Base-by-base conservation (phyloP, 805 yeast genomes). In the Blastobotrys peoriensis region DNA sequence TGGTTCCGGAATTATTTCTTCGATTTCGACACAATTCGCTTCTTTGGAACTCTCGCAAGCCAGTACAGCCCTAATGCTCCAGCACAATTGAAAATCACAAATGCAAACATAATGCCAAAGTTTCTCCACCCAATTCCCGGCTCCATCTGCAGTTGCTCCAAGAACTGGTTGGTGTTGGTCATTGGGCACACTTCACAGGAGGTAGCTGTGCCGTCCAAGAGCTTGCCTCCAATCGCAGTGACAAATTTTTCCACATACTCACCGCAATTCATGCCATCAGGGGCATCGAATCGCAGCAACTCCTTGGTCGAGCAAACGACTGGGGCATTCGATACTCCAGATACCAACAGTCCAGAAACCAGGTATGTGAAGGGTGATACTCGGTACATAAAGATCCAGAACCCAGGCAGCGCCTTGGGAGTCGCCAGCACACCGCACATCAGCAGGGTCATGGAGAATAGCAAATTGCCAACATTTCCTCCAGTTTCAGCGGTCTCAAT, bases 331-430 rank as follows among this genome's bases (percentile, higher is more conserved):
- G 51, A 71, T 52, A 81, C 63, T 50, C 79, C 84, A 41, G 74
- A 66, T 34, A 78, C 64, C 44, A 81, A 60, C 54, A 77, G 61
- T 36, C 78, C 80, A 16, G 70, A 66, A 43, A 83, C 67, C 66
- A 81, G 71, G 54, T 83, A 84, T 1, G 87, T 79, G 50, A 81
- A 66, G 15, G 93, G 91, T 19, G 82, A 77, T 16, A 70, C 74
- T 59, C 88, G 70, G 70, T 82, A 83, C 86, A 83, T 79, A 70
- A 82, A 83, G 36, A 74, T 68, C 88, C 89, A 81, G 70, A 85
- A 85, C n/a, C 86, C 78, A 23, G 84, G 84, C 68, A 67, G 48
- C 25, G 63, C 67, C 16, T 68, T 58, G 36, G 78, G 74, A 19
- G 76, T 67, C 13, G 75, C 78, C 66, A 85, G 67, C 36, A 82